Base-by-base conservation (phyloP, 2,329 filamentous ascomycete species). In the Tolypocladium amazonense region DNA sequence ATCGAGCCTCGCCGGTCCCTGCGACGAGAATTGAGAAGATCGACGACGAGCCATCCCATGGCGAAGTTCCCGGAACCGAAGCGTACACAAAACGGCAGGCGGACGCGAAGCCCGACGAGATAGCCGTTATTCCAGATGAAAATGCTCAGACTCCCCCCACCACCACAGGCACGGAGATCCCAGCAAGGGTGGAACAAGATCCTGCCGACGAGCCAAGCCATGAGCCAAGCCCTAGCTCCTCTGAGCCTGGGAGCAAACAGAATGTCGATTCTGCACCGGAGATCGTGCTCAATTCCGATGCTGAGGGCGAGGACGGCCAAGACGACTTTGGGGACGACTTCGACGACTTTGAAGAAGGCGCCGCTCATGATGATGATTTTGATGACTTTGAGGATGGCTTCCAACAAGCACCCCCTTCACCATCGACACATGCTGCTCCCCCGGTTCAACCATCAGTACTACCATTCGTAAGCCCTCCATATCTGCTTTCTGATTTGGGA, bases 311-410 rank as follows among this genome's bases (percentile, higher is more conserved):
- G 59, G 67, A 62, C 53, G 66, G 64, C 58, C 60, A 66, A 56
- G 78, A 81, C 63, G 80, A 79, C 50, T 84, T 83, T 68, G 82
- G 79, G 27, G 82, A 85, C 66, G 83, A 85, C 62, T 81, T 83
- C 72, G 82, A 86, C 69, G 83, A 85, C 62, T 86, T 86, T 64
- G 81, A 84, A 66, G 83, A 85, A 67, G 82, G 81, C 56, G 80
- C 78, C n/a, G 39, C 20, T 64, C 79, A 76, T 9, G 77, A 77
- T 54, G 78, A 77, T 33, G 82, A 82, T 67, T 87, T 87, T 74
- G 84, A 85, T 67, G 87, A 89, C 67, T 91, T 90, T 73, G 86
- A 88, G 69, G 88, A 87, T 65, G 86, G 80, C 43, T 90, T 90
- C 69, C 82, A 90, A 67, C 77, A 84, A 70, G 71, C 82, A 60